phyloP scores from a whole-genome alignment of 73 alveolate genomes.

The Symbiodinium natans region DNA sequence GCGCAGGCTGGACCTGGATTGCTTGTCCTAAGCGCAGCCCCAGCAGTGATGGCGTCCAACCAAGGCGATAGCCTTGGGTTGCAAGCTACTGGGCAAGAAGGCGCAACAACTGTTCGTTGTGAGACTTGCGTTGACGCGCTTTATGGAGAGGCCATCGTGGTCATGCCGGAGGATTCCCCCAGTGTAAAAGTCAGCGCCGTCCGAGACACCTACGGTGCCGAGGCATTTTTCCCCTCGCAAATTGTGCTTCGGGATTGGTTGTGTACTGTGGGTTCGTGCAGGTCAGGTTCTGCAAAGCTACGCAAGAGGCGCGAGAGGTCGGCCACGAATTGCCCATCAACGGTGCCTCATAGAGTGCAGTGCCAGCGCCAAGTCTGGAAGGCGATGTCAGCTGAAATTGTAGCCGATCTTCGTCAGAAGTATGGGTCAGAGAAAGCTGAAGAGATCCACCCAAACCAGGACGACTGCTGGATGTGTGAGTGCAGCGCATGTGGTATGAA shows the following conservation, averaged over 20 bases:
- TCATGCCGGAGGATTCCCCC: slow-evolving; percentile 92
- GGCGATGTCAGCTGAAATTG: slow-evolving; percentile 87
- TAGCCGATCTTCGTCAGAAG: slow-evolving; percentile 38
- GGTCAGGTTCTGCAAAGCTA: slow-evolving; percentile 79
- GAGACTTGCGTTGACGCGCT: too few relatives aligned
- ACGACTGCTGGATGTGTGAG: neutral
- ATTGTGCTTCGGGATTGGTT: neutral
- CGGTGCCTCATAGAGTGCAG: neutral
- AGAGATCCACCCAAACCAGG: slow-evolving; percentile 92
- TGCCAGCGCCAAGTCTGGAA: neutral
- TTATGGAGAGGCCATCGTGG: slow-evolving; percentile 85
- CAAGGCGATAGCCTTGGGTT: slow-evolving; percentile 88
- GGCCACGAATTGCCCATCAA: neutral
- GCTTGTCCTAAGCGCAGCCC: neutral
- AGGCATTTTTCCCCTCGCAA: slow-evolving; percentile 24
- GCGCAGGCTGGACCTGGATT: slow-evolving; percentile 49
- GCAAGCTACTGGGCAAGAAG: slow-evolving; percentile 77
- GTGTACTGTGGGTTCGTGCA: neutral
- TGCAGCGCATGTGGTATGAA: neutral
- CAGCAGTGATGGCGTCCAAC: neutral
- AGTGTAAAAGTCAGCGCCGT: slow-evolving; percentile 83
- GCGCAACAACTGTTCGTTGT: too few relatives aligned
- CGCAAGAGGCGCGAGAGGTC: slow-evolving; percentile 93
- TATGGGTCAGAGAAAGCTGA: slow-evolving; percentile 56
- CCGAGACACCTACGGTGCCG: slow-evolving; percentile 93